Base-by-base conservation (phyloP, 2,329 filamentous ascomycete species). In the Colletotrichum truncatum region DNA sequence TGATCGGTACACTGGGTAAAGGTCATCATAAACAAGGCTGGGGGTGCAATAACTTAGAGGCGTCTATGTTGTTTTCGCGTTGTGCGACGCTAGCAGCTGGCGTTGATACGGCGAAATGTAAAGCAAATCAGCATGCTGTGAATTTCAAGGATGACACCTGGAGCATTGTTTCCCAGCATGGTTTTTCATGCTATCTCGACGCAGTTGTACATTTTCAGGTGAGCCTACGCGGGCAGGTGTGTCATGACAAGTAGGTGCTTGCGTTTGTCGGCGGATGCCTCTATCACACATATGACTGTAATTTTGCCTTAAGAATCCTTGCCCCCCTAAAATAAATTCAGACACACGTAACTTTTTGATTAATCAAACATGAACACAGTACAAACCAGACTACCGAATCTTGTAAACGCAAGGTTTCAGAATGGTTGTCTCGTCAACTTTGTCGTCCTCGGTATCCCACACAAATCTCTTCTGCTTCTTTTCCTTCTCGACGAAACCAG, bases 361-460 rank as follows among this genome's bases (percentile, higher is more conserved):
- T 16, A 45, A 10, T 43, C 34, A 14, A 18, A 18, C 4, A 46
- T 56, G 21, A 8, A 7, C 32, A 12, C 16, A 26, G 7, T 21
- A 23, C 30, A 45, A 32, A 26, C 6, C 7, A 23, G 16, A 23
- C 18, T 84, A 97, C 72, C 95, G 87, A 70, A 94, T 87, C 82
- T 98, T 98, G 80, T 98, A 98, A 67, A 98, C 89, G 81, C 96
- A 98, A 16, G 96, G 96, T 83, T 98, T 98, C 71, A 99, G 78
- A 60, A 95, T 84, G 30, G 76, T 79, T 55, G 82, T 81, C 75
- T 91, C 93, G 70, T 91, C 89, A 5, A 84, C 84, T 11, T 84
- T 85, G 26, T 83, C 82, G 59, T 82, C 82, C 58, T 82, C 83
- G 7, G 84, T 81, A 21, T 82, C 82, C 69, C 91, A 89, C 63